phyloP scores from a whole-genome alignment of 2,329 filamentous ascomycete genomes.

The Talaromyces sp. region DNA sequence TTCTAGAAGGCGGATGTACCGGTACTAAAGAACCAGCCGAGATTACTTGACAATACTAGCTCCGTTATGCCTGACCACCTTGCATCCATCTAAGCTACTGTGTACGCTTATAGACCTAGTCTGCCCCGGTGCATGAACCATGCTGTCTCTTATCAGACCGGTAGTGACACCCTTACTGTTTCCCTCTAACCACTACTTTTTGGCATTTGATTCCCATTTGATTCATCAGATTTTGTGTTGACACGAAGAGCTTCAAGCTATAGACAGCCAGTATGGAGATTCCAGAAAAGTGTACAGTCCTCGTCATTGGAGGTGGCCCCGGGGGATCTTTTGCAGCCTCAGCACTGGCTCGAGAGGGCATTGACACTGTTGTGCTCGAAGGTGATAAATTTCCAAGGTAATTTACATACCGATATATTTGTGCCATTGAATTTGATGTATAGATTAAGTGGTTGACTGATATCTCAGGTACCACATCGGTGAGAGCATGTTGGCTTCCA shows the following conservation, averaged over 20 bases:
- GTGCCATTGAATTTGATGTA: background rate
- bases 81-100: background rate
- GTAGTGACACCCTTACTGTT: background rate
- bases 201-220: background rate
- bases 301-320: constrained; percentile 22
- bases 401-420: no score
- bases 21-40: background rate
- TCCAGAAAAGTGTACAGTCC: constrained; percentile 27
- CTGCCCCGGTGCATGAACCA: background rate
- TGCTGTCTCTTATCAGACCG: background rate
- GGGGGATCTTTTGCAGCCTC: constrained; percentile 40
- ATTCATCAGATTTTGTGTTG: background rate
- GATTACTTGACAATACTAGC: background rate
- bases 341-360: constrained; percentile 40
- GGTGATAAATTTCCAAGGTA: constrained; percentile 39
- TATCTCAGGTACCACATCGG: constrained; percentile 18
- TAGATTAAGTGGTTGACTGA: background rate
- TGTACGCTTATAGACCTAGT: background rate
- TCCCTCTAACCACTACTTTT: background rate
- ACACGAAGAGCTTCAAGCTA: background rate
- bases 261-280: constrained; percentile 9
- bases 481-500: constrained; percentile 27
- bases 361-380: constrained; percentile 41
- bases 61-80: background rate
- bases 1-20: background rate